Percentiles rank a stretch among this genome's conserved stretches.
Evolutionary conservation across 1,139 yeast genomes (phyloP).

Genomic region (Pichia sp.): DNA sequence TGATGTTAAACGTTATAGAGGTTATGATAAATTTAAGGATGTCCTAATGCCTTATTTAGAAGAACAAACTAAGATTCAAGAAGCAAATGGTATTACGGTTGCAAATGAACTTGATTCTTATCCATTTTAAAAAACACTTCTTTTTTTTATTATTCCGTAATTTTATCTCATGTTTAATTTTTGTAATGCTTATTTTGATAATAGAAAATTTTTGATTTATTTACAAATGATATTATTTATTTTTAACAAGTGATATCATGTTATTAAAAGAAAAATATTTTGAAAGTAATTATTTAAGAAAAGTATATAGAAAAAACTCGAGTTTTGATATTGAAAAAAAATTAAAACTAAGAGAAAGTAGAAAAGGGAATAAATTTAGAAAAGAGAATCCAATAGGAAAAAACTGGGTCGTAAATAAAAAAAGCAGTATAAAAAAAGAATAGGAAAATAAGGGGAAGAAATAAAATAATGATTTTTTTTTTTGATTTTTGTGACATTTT

Average conservation of each 20-base stretch:
- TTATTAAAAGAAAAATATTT: too few species aligned
- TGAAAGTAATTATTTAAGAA: too few species aligned
- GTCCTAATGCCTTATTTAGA: slow-evolving; percentile 51
- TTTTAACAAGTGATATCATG: too few species aligned
- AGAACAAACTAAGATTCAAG: slow-evolving; percentile 47
- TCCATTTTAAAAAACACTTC: slow-evolving; percentile 33
- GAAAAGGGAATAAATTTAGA: not conserved
- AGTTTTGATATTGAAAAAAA: not conserved
- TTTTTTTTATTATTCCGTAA: not conserved
- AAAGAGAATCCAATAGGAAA: slow-evolving; percentile 3
- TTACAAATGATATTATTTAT: too few species aligned
- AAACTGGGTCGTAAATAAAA: not conserved
- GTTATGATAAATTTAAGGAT: slow-evolving; percentile 48
- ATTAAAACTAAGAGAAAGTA: not conserved
- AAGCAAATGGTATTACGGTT: slow-evolving; percentile 37
- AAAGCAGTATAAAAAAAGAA: not conserved
- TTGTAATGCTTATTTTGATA: too few species aligned
- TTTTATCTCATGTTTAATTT: not conserved
- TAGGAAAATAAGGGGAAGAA: not conserved
- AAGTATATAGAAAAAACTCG: not conserved
- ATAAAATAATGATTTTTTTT: not conserved
- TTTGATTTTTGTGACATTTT: not conserved
- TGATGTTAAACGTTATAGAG: slow-evolving; percentile 56
- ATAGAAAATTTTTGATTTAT: not conserved
- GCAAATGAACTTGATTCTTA: slow-evolving; percentile 38